Evolutionary conservation across 768 basidiomycete genomes (phyloP).

Genomic region (Mycena rebaudengoi): DNA sequence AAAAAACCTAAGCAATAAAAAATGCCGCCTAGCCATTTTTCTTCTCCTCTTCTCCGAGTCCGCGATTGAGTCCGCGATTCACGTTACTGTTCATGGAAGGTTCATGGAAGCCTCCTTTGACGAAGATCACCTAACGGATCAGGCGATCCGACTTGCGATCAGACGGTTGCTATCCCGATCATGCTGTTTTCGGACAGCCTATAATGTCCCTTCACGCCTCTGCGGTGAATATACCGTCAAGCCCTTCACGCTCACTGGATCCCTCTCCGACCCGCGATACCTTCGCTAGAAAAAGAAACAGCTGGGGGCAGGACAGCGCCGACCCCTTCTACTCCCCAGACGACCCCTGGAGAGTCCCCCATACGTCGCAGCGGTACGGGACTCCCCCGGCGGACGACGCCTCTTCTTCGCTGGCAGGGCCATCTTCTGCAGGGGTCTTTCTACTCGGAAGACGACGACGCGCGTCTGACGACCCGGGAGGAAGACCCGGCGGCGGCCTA

Average conservation of each 20-base stretch:
- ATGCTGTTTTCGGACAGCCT: background rate
- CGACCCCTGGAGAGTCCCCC: constrained; percentile 44
- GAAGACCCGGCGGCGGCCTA: constrained; percentile 35
- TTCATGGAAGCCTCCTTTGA: too few relatives aligned
- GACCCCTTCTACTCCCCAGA: constrained; percentile 60
- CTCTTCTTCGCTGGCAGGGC: constrained; percentile 53
- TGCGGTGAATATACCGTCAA: constrained; percentile 9
- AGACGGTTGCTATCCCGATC: constrained; percentile 3
- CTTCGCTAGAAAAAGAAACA: constrained; percentile 27
- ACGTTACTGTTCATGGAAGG: too few relatives aligned
- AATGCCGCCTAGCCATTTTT: too few relatives aligned
- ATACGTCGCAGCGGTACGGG: constrained; percentile 40
- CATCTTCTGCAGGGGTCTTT: constrained; percentile 58
- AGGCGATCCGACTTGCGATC: too few relatives aligned
- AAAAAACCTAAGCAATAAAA: too few relatives aligned
- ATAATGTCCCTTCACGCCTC: constrained; percentile 19
- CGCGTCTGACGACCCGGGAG: constrained; percentile 57
- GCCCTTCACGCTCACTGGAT: constrained; percentile 17
- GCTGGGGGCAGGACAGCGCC: constrained; percentile 39
- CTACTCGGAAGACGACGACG: constrained; percentile 65
- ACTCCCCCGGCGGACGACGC: constrained; percentile 40
- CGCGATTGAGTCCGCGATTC: too few relatives aligned
- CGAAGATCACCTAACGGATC: too few relatives aligned
- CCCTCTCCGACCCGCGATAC: constrained; percentile 20
- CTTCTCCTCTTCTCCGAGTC: too few relatives aligned